Evolutionary conservation across 2,329 filamentous ascomycete species (phyloP).

Genomic region (Tolypocladium endophyticum): DNA sequence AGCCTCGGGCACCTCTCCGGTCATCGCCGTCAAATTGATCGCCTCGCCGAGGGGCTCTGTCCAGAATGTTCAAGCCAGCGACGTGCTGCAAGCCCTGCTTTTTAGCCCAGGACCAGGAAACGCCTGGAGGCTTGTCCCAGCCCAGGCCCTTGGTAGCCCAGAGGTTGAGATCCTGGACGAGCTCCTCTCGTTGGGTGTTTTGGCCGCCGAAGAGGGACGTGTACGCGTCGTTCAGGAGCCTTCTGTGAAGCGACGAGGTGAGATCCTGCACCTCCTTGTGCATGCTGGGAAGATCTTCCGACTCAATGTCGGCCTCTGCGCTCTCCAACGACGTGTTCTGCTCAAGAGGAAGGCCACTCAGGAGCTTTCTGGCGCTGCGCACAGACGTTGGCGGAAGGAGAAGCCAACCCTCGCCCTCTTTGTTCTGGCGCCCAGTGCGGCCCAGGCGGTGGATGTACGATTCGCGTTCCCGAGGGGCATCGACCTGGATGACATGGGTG

Average conservation of each 20-base stretch:
- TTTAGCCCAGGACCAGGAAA: conserved; percentile 13
- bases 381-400: conserved; percentile 48
- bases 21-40: conserved; percentile 7
- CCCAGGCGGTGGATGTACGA: conserved; percentile 70
- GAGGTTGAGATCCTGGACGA: conserved; percentile 42
- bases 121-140: conserved; percentile 34
- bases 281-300: conserved; percentile 33
- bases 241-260: conserved; percentile 27
- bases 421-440: conserved; percentile 65
- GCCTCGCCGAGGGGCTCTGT: conserved; percentile 1
- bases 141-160: conserved; percentile 42
- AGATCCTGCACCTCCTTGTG: conserved; percentile 33
- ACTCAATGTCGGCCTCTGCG: conserved; percentile 41
- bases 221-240: conserved; percentile 35
- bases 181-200: conserved; percentile 22
- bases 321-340: conserved; percentile 39
- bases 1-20: conserved; percentile 4
- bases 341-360: conserved; percentile 51
- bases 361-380: conserved; percentile 32
- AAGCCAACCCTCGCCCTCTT: conserved; percentile 62
- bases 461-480: conserved; percentile 53
- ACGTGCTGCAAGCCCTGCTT: conserved; percentile 21
- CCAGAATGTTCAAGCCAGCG: conserved; percentile 25
- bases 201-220: conserved; percentile 44
- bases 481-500: conserved; percentile 68